Percentiles rank a stretch among this genome's conserved stretches.
phyloP scores from a whole-genome alignment of 1,139 yeast species.

The Pichiaceae sp. region DNA sequence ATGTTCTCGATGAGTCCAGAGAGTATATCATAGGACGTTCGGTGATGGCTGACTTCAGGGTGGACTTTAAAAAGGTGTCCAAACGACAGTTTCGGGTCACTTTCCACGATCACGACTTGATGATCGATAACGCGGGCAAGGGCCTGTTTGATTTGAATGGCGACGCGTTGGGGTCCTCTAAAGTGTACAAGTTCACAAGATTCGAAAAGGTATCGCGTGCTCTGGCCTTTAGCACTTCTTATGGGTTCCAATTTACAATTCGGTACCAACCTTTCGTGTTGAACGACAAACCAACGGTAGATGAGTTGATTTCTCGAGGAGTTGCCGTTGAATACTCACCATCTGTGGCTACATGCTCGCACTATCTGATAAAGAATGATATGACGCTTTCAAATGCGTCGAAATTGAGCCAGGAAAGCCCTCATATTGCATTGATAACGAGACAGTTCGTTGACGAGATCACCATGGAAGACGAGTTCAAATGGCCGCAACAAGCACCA shows the following conservation, averaged over 20 bases:
- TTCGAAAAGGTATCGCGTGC: neutral
- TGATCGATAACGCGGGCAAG: constrained; percentile 1
- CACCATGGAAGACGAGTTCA: neutral
- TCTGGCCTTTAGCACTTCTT: neutral
- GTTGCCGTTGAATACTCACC: neutral
- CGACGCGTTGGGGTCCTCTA: constrained; percentile 1
- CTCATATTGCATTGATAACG: neutral
- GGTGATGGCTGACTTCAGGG: constrained; percentile 1
- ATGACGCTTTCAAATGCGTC: constrained; percentile 1
- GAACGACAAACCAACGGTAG: neutral
- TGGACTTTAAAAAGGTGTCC: constrained; percentile 5
- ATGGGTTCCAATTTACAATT: constrained; percentile 1
- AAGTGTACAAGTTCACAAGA: neutral
- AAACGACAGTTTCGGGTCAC: constrained; percentile 4
- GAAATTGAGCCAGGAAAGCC: neutral
- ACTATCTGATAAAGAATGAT: neutral
- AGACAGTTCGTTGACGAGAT: neutral
- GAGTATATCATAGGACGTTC: constrained; percentile 8
- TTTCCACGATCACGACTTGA: neutral
- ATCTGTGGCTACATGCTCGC: neutral
- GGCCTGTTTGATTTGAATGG: constrained; percentile 3
- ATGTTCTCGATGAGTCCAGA: constrained; percentile 3
- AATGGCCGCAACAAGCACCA: constrained; percentile 1
- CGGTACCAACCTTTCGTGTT: constrained; percentile 1
- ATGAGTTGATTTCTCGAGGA: constrained; percentile 1